Evolutionary conservation across 805 yeast genomes (phyloP).

Genomic region (Pachysolen tannophilus): DNA sequence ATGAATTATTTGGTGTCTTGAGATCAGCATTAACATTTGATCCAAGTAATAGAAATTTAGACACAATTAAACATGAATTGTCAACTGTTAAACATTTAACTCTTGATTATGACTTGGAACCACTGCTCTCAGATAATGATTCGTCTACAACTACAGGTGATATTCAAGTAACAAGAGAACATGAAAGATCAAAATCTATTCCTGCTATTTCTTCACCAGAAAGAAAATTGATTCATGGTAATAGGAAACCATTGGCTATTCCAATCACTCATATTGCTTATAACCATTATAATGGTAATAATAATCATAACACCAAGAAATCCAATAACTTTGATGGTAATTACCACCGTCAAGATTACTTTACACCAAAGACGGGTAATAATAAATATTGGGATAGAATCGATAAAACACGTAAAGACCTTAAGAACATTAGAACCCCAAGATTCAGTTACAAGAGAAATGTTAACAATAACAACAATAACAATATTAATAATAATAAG

Average conservation of each 20-base stretch:
- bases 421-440: too few species aligned
- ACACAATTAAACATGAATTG: conserved; percentile 52
- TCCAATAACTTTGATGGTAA: conserved; percentile 13
- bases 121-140: conserved; percentile 4
- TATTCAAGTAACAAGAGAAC: conserved; percentile 3
- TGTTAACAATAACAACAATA: conserved; percentile 12
- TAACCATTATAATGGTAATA: conserved; percentile 12
- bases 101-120: conserved; percentile 63
- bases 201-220: conserved; percentile 7
- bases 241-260: conserved; percentile 56
- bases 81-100: conserved; percentile 59
- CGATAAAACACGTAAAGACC: conserved; percentile 24
- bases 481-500: conserved; percentile 8
- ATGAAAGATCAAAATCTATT: conserved; percentile 12
- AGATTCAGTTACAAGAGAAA: conserved; percentile 11
- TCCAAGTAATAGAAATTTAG: conserved; percentile 74
- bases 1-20: conserved; percentile 78
- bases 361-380: conserved; percentile 71
- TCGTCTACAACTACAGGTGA: background rate
- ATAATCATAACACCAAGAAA: conserved; percentile 10
- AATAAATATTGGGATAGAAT: conserved; percentile 65
- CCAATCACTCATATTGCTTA: conserved; percentile 32
- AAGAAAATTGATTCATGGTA: conserved; percentile 26
- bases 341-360: conserved; percentile 63
- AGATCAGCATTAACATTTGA: conserved; percentile 74